Percentiles rank a stretch among this genome's conserved stretches.
Evolutionary conservation across 2,329 filamentous ascomycete species (phyloP).

Genomic region (Phyllosticta citriasiana): DNA sequence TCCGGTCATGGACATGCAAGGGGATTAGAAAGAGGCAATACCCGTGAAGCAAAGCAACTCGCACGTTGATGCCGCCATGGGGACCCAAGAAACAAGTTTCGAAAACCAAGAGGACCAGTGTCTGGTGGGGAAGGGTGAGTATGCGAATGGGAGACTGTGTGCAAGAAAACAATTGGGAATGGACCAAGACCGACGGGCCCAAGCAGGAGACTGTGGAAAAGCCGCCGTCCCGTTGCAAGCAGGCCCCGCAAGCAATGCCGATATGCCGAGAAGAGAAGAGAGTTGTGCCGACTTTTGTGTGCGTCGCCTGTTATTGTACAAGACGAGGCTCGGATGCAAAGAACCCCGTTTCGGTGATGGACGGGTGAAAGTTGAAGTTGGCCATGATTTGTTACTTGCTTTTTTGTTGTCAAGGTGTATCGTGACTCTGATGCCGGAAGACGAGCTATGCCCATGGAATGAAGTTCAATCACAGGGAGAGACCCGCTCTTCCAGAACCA

Average conservation of each 20-base stretch:
- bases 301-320: not conserved
- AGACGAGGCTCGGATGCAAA: not conserved
- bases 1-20: not conserved
- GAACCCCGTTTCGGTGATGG: not conserved
- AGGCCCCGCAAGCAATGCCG: not conserved
- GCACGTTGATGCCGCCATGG: not conserved
- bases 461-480: not conserved
- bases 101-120: not conserved
- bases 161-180: not conserved
- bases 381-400: not conserved
- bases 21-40: not conserved
- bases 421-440: not conserved
- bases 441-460: too few relatives aligned
- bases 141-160: slow-evolving; percentile 1
- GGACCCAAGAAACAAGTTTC: not conserved
- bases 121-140: not conserved
- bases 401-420: not conserved
- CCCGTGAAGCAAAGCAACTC: not conserved
- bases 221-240: not conserved
- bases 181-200: not conserved
- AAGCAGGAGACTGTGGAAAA: not conserved
- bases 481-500: not conserved
- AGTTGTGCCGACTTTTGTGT: not conserved
- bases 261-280: not conserved
- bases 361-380: not conserved